Conservation (phyloP, 2,329 filamentous ascomycete species). For the Periconia macrospinosa region DNA sequence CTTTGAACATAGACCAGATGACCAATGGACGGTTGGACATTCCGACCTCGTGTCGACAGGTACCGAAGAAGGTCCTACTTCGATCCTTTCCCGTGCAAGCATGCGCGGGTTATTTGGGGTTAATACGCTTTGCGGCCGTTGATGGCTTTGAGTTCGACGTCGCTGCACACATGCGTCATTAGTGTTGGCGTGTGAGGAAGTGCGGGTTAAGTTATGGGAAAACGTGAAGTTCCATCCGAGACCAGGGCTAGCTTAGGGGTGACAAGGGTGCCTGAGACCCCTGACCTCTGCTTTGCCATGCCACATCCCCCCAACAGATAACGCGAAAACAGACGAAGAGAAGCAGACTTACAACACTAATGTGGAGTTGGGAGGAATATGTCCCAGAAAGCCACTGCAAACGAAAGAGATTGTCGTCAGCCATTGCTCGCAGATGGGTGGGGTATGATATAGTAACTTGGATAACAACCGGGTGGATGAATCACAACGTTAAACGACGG, state of each 20-base stretch:
- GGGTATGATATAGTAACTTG: neutral
- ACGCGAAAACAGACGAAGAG: neutral
- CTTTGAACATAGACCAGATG: neutral
- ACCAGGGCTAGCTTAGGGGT: no score
- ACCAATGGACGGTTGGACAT: neutral
- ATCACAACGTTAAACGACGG: neutral
- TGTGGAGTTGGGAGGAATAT: slow-evolving; percentile 74
- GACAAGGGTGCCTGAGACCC: no score
- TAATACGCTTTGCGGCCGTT: slow-evolving; percentile 51
- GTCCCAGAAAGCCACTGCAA: slow-evolving; percentile 72
- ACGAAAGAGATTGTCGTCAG: slow-evolving; percentile 18
- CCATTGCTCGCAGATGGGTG: neutral
- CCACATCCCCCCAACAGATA: neutral
- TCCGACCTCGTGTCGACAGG: slow-evolving; percentile 9
- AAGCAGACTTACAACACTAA: slow-evolving; percentile 75
- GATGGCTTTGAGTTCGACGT: slow-evolving; percentile 70
- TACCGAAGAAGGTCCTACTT: neutral
- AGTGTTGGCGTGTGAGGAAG: neutral
- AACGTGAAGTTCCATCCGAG: no score
- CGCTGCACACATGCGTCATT: slow-evolving; percentile 48
- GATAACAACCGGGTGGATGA: slow-evolving; percentile 4
- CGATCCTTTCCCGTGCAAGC: slow-evolving; percentile 6
- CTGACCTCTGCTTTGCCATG: no score
- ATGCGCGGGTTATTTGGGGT: neutral
- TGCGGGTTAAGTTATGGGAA: no score